These are phyloP conservation scores for Senna siamea DNA, from an alignment of 306 rosid genomes.

Conservation along the genomic window DNA sequence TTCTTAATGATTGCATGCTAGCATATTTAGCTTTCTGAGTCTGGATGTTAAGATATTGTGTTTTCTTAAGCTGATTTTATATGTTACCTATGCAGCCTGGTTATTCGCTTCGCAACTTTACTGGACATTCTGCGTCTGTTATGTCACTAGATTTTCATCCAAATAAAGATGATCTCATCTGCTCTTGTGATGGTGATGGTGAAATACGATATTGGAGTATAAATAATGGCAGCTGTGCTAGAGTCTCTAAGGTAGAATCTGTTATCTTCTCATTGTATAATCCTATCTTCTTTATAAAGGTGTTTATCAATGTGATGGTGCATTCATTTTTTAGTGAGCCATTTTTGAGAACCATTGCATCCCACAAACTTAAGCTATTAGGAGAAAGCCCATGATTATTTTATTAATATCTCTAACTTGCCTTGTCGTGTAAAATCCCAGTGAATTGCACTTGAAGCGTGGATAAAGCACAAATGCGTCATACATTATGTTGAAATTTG, in stretches of 20 bases:
- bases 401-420: background rate
- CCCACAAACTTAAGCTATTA: background rate
- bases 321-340: slow-evolving; percentile 26
- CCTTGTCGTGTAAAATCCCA: background rate
- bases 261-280: background rate
- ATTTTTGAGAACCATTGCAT: background rate
- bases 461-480: background rate
- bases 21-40: slow-evolving; percentile 24
- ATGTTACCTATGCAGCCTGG: slow-evolving; percentile 66
- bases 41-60: slow-evolving; percentile 14
- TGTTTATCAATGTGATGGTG: background rate
- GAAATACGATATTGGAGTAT: slow-evolving; percentile 97
- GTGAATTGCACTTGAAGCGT: background rate
- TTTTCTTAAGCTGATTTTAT: slow-evolving; percentile 33
- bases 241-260: slow-evolving; percentile 72
- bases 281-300: slow-evolving; percentile 15
- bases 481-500: background rate
- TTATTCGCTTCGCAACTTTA: slow-evolving; percentile 83
- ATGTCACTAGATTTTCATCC: slow-evolving; percentile 98
- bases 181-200: slow-evolving; percentile 95
- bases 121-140: slow-evolving; percentile 80
- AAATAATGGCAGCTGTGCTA: slow-evolving; percentile 75
- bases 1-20: slow-evolving; percentile 24
- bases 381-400: background rate
- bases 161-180: slow-evolving; percentile 81